Base-by-base conservation (phyloP, 768 basidiomycete species). In the Termitomyces sp. region DNA sequence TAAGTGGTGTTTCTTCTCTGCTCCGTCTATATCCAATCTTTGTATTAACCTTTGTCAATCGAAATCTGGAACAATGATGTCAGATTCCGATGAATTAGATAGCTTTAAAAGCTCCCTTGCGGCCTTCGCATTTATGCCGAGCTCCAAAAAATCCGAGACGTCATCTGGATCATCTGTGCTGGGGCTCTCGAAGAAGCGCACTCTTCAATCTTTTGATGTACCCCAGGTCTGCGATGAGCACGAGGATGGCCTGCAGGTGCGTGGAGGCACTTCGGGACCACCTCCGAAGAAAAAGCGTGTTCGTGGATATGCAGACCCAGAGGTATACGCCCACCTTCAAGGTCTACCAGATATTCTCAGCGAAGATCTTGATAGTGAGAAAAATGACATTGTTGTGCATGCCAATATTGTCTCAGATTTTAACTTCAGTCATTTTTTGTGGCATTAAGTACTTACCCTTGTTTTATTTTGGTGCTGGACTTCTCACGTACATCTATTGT, bases 381-480 rank as follows among this genome's bases (percentile, higher is more conserved):
- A 75, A 63, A 33, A 33, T 34, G 49, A 9, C 22, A 31, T 55
- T 13, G 41, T 20, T 50, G 1, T n/a, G 2, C 15, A 57, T 27
- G 9, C 7, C 13, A 37, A 36, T 42, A 58, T 8, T 12, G 33
- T 46, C 42, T 47, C 44, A 44, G 16, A 27, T 9, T 37, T 47
- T n/a, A n/a, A n/a, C 16, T 13, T 0, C 39, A 93, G 91, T 93
- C 24, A 63, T 93, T 15, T 92, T 94, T 63, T 93, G 90, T 66
- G 92, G 93, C 8, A 91, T 94, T 51, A 95, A 93, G 91, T 91
- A 61, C 55, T 12, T 20, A 13, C n/a, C 11, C 39, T 7, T 54
- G 5, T 41, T 12, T 41, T 6, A 20, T 54, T 13, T 48, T 33
- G n/a, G 24, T 50, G 11, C 18, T 39, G 30, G 52, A 24, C 20